Conservation (phyloP, 768 basidiomycete species). For the Mycena amicta region DNA sequence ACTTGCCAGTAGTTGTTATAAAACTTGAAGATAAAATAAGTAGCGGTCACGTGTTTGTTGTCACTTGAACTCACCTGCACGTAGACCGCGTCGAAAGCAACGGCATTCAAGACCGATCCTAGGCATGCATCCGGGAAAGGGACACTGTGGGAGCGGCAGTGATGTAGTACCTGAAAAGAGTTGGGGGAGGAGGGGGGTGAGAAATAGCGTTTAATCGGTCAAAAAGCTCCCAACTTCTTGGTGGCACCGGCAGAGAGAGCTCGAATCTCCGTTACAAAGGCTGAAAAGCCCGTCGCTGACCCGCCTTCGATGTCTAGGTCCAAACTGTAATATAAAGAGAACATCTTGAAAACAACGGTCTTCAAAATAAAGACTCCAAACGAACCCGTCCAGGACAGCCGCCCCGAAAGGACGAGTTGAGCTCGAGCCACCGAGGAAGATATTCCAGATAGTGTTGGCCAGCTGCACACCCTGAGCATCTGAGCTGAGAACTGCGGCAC, state of each 20-base stretch:
- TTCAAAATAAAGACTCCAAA: background rate
- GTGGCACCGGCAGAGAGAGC: slow-evolving; percentile 47
- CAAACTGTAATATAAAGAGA: slow-evolving; percentile 36
- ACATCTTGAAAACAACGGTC: background rate
- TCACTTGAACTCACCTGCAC: slow-evolving; percentile 59
- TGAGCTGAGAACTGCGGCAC: slow-evolving; percentile 56
- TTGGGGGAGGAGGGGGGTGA: background rate
- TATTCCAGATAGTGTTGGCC: slow-evolving; percentile 66
- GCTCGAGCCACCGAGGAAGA: slow-evolving; percentile 57
- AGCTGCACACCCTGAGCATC: slow-evolving; percentile 56
- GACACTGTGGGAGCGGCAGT: slow-evolving; percentile 50
- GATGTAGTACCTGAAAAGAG: slow-evolving; percentile 55
- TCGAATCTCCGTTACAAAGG: slow-evolving; percentile 56
- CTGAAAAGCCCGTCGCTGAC: slow-evolving; percentile 47
- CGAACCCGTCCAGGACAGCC: slow-evolving; percentile 71
- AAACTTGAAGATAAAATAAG: slow-evolving; percentile 6
- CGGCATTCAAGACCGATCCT: slow-evolving; percentile 59
- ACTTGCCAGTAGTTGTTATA: slow-evolving; percentile 60
- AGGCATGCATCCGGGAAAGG: slow-evolving; percentile 70
- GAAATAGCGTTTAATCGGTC: background rate
- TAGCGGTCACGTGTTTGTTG: no score
- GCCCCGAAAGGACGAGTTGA: slow-evolving; percentile 64
- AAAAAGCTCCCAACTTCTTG: slow-evolving; percentile 45
- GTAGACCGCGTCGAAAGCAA: slow-evolving; percentile 69
- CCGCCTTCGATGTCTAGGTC: slow-evolving; percentile 78